These are phyloP conservation scores for Verticillium tricorpus DNA, from an alignment of 2,329 filamentous ascomycete genomes.

Conservation along the genomic window DNA sequence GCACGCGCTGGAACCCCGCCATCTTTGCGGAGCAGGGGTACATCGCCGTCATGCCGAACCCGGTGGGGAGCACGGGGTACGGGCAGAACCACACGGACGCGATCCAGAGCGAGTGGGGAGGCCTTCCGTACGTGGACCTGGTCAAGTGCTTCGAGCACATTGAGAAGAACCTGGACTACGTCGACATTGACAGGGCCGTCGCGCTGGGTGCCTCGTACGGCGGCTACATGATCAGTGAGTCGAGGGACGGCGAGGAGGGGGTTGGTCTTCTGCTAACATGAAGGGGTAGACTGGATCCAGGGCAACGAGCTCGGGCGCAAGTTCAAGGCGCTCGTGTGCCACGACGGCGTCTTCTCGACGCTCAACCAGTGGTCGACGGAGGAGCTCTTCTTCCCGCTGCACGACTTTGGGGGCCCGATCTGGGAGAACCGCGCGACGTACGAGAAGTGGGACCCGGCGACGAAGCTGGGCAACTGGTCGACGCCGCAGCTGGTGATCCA, in stretches of 20 bases:
- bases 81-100: conserved; percentile 73
- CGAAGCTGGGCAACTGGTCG: conserved; percentile 64
- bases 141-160: conserved; percentile 75
- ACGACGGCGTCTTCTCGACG: conserved; percentile 80
- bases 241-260: background rate
- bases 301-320: conserved; percentile 76
- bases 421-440: conserved; percentile 61
- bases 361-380: conserved; percentile 60
- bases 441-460: conserved; percentile 65
- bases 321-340: conserved; percentile 84
- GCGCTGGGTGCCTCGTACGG: conserved; percentile 72
- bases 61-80: conserved; percentile 78
- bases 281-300: conserved; percentile 72
- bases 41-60: conserved; percentile 76
- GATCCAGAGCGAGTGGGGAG: conserved; percentile 79
- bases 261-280: background rate
- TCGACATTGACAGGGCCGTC: conserved; percentile 66
- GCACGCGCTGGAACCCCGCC: conserved; percentile 79
- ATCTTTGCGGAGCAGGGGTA: conserved; percentile 87
- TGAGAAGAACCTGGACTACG: conserved; percentile 57
- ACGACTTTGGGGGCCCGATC: conserved; percentile 60
- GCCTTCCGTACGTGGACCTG: conserved; percentile 77
- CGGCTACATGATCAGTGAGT: conserved; percentile 68
- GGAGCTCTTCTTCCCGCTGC: conserved; percentile 66
- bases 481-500: conserved; percentile 86